Conservation (phyloP, 345 rosid species). For the Turritis glabra region DNA sequence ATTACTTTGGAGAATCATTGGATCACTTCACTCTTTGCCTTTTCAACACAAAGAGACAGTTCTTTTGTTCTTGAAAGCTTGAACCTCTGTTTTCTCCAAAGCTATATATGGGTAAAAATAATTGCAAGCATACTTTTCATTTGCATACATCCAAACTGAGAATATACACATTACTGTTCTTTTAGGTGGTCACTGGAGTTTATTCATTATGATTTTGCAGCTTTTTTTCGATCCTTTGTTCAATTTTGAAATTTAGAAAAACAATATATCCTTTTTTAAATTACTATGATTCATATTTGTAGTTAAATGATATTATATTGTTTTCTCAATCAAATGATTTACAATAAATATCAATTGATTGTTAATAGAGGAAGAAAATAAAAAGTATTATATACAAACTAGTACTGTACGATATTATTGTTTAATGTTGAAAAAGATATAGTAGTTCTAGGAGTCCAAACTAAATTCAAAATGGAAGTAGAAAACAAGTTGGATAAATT, state of each 20-base stretch:
- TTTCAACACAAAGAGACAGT: slow-evolving; percentile 21
- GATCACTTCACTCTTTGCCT: slow-evolving; percentile 33
- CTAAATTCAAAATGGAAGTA: too few species aligned
- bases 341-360: too few species aligned
- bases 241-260: neutral
- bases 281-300: neutral
- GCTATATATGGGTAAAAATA: neutral
- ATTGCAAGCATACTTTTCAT: slow-evolving; percentile 4
- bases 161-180: neutral
- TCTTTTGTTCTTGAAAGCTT: slow-evolving; percentile 25
- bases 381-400: too few species aligned
- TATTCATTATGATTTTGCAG: neutral
- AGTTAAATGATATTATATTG: neutral
- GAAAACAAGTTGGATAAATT: too few species aligned
- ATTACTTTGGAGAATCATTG: slow-evolving; percentile 30
- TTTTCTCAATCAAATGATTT: too few species aligned
- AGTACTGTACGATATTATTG: too few species aligned
- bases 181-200: neutral
- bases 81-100: slow-evolving; percentile 5
- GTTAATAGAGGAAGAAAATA: too few species aligned
- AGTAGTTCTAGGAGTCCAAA: too few species aligned
- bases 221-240: neutral
- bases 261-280: neutral
- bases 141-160: slow-evolving; percentile 3
- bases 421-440: too few species aligned